Conservation (phyloP, 352 stramenopile species). For the Pythium scleroteichum region DNA sequence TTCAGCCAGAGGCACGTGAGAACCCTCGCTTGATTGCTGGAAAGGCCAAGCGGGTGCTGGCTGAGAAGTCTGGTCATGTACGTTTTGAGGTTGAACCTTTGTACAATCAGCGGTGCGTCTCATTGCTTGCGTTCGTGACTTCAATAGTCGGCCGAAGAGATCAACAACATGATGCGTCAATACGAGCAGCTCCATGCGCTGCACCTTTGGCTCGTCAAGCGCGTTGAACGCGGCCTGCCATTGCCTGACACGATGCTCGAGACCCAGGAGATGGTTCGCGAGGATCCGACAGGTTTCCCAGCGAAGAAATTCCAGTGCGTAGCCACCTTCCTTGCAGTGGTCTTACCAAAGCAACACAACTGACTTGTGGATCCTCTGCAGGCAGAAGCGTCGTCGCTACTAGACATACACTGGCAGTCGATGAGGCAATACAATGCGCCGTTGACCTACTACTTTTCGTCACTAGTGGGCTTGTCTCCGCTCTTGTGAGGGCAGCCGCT, state of each 20-base stretch:
- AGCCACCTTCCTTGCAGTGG: not conserved
- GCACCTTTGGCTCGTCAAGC: slow-evolving; percentile 79
- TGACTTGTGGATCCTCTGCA: slow-evolving; percentile 21
- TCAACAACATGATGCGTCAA: slow-evolving; percentile 86
- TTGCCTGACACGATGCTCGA: slow-evolving; percentile 78
- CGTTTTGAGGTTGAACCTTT: slow-evolving; percentile 23
- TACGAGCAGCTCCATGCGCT: slow-evolving; percentile 81
- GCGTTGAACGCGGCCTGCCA: slow-evolving; percentile 69
- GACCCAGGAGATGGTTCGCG: slow-evolving; percentile 76
- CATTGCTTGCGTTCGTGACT: not conserved
- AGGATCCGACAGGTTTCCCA: slow-evolving; percentile 85
- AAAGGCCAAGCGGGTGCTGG: slow-evolving; percentile 83
- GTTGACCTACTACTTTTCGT: too few relatives aligned
- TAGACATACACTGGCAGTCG: slow-evolving; percentile 19
- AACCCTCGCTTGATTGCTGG: slow-evolving; percentile 80
- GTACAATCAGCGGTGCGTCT: too few relatives aligned
- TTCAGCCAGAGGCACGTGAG: slow-evolving; percentile 61
- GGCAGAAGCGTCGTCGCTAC: slow-evolving; percentile 74
- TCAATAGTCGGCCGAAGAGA: slow-evolving; percentile 72
- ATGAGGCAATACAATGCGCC: slow-evolving; percentile 2
- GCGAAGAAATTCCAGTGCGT: slow-evolving; percentile 79
- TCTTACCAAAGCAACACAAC: not conserved
- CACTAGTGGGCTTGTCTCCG: not conserved
- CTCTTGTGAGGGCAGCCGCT: too few relatives aligned
- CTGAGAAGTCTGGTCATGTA: slow-evolving; percentile 82